Percentiles rank a stretch among this genome's conserved stretches.
phyloP scores from a whole-genome alignment of 2,329 filamentous ascomycete species.

The Verticillium alfalfae region DNA sequence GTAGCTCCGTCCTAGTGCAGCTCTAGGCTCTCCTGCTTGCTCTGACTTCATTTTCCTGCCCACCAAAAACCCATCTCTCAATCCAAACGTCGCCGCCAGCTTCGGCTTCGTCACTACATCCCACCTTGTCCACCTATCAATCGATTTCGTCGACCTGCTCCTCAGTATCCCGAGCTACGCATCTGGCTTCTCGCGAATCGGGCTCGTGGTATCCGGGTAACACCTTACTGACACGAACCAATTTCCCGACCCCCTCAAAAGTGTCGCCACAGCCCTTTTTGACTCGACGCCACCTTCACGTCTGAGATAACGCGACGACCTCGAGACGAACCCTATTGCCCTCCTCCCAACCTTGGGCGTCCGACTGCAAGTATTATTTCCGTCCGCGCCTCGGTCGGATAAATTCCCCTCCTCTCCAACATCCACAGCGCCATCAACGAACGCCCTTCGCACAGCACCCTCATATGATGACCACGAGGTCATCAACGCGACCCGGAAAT shows the following conservation, averaged over 20 bases:
- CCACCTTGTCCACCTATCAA: background rate
- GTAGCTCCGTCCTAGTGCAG: background rate
- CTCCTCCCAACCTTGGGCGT: background rate
- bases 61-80: background rate
- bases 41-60: background rate
- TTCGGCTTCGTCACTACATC: background rate
- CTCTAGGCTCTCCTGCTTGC: background rate
- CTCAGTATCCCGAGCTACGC: background rate
- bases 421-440: background rate
- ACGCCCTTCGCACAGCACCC: background rate
- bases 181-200: background rate
- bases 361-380: too few relatives aligned
- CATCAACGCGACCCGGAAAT: conserved; percentile 8
- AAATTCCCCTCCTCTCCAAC: background rate
- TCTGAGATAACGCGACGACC: background rate
- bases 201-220: too few relatives aligned
- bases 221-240: too few relatives aligned
- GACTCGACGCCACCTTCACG: background rate
- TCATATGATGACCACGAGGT: background rate
- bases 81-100: background rate
- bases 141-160: background rate
- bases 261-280: background rate
- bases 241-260: background rate
- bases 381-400: background rate
- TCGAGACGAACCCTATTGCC: background rate